Evolutionary conservation across 305 asterid genomes (phyloP), one percentile per base, ranked within the genome.

Genomic region (Fraxinus paxiana): DNA sequence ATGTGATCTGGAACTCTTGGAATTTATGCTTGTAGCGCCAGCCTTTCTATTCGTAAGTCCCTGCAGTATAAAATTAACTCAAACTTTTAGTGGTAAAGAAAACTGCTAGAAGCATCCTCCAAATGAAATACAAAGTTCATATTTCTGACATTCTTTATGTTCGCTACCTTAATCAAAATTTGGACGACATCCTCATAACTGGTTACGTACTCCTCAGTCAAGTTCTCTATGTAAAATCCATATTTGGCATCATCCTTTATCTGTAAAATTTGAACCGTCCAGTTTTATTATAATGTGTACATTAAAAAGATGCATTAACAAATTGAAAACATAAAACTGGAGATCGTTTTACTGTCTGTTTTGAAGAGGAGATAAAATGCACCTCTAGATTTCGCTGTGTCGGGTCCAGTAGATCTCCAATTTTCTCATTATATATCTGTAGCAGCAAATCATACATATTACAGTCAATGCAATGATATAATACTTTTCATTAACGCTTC

Each of bases 1-100:
- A 82, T 93, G 98, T 80, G 98, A 95, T 83, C 98, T 95, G 80
- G 98, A 95, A 89, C 98, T 93, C 90, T 93, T 95, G 75, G 97
- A 92, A 83, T 92, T 95, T 26, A 92, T 82, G 78, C 91, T 90
- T 63, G 97, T 91, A 82, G 95, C 85, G 84, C 98, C 98, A 82
- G 85, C 84, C 85, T 92, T 95, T 88, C 92, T 89, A 83, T 90
- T 92, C 48, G 98, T 87, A 81, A 95, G 92, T 28, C 96, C 97
- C 97, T 92, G 88, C 84, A 88, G n/a, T 34, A 76, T 13, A 56
- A 34, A 80, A 15, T 30, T 2, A 61, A 61, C 7, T 26, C 72
- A 24, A 26, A 28, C 22, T 69, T 69, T 4, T 1, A 69, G 74
- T 69, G 38, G 22, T 30, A 30, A 13, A 30, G 18, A 63, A 69